Evolutionary conservation across 176 grass and related monocot species (phyloP).

Genomic region (Aegilops longissima): DNA sequence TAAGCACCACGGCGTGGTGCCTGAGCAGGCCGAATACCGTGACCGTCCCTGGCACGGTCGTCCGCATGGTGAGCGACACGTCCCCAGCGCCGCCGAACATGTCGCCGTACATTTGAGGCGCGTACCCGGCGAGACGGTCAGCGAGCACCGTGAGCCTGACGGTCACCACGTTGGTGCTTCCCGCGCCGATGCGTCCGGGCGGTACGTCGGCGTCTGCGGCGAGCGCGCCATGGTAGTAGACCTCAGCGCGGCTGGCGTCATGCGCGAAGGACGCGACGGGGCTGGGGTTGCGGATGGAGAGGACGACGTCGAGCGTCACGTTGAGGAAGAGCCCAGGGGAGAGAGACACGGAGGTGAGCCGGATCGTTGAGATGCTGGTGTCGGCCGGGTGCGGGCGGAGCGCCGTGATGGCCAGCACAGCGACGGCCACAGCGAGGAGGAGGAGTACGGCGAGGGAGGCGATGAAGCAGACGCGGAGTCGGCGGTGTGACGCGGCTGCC

Average conservation of each 20-base stretch:
- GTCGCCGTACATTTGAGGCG: constrained; percentile 18
- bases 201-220: not conserved
- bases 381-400: not conserved
- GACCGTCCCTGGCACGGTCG: constrained; percentile 2
- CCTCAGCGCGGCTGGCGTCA: not conserved
- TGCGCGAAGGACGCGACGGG: constrained; percentile 25
- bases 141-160: constrained; percentile 22
- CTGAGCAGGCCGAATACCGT: constrained; percentile 8
- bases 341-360: constrained; percentile 16
- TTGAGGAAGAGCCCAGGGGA: constrained; percentile 13
- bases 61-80: constrained; percentile 15
- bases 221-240: not conserved
- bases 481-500: not conserved
- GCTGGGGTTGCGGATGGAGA: constrained; percentile 29
- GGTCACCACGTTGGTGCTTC: not conserved
- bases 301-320: constrained; percentile 18
- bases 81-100: not conserved
- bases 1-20: not conserved
- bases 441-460: not conserved
- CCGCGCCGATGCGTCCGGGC: not conserved
- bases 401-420: not conserved
- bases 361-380: not conserved
- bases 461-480: not conserved
- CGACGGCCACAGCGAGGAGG: not conserved
- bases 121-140: not conserved